Evolutionary conservation across 345 rosid genomes (phyloP).

Genomic region (Eucalyptus sideroxylon): DNA sequence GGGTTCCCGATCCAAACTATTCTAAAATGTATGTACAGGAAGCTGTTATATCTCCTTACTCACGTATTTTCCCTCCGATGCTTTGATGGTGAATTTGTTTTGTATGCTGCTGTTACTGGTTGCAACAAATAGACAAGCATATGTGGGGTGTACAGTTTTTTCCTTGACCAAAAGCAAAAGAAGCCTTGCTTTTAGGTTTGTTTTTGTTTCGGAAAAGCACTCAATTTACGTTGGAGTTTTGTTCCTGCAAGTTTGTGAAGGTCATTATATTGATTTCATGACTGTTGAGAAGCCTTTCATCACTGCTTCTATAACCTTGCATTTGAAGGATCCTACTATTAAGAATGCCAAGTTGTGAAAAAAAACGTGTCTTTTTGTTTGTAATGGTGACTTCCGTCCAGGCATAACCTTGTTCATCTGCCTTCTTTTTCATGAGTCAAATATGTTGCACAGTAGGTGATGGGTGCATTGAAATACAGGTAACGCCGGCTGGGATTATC

Average conservation of each 20-base stretch:
- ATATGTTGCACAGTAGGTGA: neutral
- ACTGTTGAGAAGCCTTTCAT: neutral
- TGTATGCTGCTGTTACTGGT: neutral
- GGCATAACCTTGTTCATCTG: neutral
- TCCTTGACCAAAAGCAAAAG: neutral
- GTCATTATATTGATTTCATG: too few species aligned
- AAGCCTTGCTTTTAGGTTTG: neutral
- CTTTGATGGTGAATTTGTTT: neutral
- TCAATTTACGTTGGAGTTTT: neutral
- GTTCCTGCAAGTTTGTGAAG: neutral
- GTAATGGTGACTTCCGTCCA: neutral
- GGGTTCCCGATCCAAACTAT: slow-evolving; percentile 42
- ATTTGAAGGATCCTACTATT: neutral
- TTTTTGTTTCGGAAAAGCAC: neutral
- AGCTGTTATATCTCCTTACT: slow-evolving; percentile 27
- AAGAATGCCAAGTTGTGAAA: too few species aligned
- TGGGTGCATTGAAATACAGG: neutral
- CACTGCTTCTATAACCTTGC: neutral
- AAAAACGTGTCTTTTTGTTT: neutral
- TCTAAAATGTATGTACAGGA: slow-evolving; percentile 33
- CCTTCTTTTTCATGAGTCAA: neutral
- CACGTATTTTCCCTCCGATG: slow-evolving; percentile 37
- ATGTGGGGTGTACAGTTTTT: neutral
- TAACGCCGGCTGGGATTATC: neutral
- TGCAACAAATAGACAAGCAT: neutral